Evolutionary conservation across 2,329 filamentous ascomycete genomes (phyloP), one percentile per base, ranked within the genome.

Genomic region (Diaporthe sp.): DNA sequence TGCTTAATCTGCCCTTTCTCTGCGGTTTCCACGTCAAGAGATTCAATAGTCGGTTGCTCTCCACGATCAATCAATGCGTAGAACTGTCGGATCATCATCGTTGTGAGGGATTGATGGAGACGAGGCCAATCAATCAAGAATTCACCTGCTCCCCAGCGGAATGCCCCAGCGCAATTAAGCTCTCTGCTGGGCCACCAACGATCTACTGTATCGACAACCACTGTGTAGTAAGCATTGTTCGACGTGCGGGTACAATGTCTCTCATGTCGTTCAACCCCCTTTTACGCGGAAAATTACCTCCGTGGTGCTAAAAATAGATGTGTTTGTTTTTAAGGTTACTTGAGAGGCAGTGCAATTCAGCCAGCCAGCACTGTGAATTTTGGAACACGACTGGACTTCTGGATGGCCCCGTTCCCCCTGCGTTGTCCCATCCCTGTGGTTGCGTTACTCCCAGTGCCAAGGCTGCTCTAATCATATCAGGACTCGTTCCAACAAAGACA

Each of bases 241-340:
- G 9, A 20, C 22, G 3, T 60, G 34, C 34, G 3, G 28, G 57
- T 60, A 60, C 31, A n/a, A 60, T 60, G 31, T 22, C 17, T 34
- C 31, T 58, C 34, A 60, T 39, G 5, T 37, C 39, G 34, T 0
- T 37, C 13, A 34, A 39, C 57, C 57, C 44, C 57, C 34, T 60
- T 60, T 60, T 39, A n/a, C 20, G 13, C 31, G 22, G 34, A 34
- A 8, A 34, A 7, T 34, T 17, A 15, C 25, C 15, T 57, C 2
- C n/a, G 13, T 7, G 22, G 20, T 60, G 57, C 57, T 60, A 60
- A 60, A 60, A 39, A 60, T 60, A 60, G 34, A 37, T n/a, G 31
- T 25, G 57, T 39, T 39, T 39, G 57, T 60, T 60, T 60, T 60
- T 60, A 60, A 60, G 57, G 57, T 60, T 60, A 60, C 57, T 60